Evolutionary conservation across 495 filamentous ascomycete genomes (phyloP), one percentile per base, ranked within the genome.

Genomic region (Pyrenula massariospora): DNA sequence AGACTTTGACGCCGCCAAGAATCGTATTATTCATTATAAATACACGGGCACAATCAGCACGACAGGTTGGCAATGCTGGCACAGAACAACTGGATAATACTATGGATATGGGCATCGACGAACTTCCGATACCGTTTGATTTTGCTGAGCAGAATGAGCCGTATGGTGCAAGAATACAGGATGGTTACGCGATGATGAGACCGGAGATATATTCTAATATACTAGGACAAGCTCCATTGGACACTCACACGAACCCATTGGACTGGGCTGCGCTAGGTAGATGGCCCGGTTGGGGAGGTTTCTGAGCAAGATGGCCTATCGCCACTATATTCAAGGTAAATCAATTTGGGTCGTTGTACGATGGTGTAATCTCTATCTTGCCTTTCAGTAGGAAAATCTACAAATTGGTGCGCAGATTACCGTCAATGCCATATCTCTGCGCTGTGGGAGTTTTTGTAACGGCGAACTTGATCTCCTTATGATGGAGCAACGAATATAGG

Each of bases 1-100:
- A 68, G 54, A 24, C 63, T 5, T 25, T 65, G 24, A 48, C 25
- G 21, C 56, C 64, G 50, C 76, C 76, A 25, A 62, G 62, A 54
- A 74, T 81, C 58, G 70, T 81, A 23, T 62, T 55, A 15, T 53
- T 48, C 12, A 65, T 77, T n/a, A 66, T 56, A 65, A 53, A 65
- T 3, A 64, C 22, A 60, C 2, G 69, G 10, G 57, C 56, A 11
- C 59, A 69, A 54, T 59, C 50, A 55, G 12, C 50, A 3, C n/a
- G 22, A 57, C 54, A 50, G 22, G 48, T 58, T 55, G 54, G 22
- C 31, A 31, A 54, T 12, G 48, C 19, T 22, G 53, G 55, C 20
- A 31, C 20, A 59, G 56, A 65, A 53, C 62, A 63, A 49, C 25
- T 48, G 31, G 50, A 54, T 48, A 54, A 20, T 52, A 53, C 36